Base-by-base conservation (phyloP, 805 yeast species). In the Teunomyces cretensis region DNA sequence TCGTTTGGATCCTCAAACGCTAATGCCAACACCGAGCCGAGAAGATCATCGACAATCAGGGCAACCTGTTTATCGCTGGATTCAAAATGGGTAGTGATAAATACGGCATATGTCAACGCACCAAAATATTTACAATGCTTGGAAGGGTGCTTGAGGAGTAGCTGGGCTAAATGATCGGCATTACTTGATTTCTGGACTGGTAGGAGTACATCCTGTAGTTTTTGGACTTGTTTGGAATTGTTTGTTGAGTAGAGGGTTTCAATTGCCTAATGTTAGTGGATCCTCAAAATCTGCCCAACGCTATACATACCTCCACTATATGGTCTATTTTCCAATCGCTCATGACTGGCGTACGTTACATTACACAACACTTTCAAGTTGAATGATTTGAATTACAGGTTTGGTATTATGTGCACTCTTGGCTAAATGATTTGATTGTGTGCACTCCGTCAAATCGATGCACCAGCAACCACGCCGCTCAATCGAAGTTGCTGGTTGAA, bases 41-140 rank as follows among this genome's bases (percentile, higher is more conserved):
- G 14, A 13, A 30, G n/a, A 13, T 15, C n/a, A 14, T 39, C 42
- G 12, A 43, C 43, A 12, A 49, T 24, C 9, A 39, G 44, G 12
- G 31, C 42, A 27, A 50, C 41, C 19, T 48, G 46, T 11, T 32
- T 41, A 8, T 39, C 26, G 19, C 22, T 26, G 28, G 30, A 13
- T 3, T 31, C 37, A 14, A 42, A 12, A 35, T 48, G 48, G 14
- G 52, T 57, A 47, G 78, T 80, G 36, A 85, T 62, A 50, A 75
- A 70, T 4, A 88, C 94, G 0, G 88, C 77, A 47, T 80, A 81
- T 0, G 96, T 88, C 46, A 86, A 72, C 0, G 95, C 96, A 0
- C 96, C 96, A 56, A 88, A 84, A 60, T 84, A 88, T 56, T 81
- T 80, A 49, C 83, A 78, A 46, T 77, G 78, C 36, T 67, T 52